Base-by-base conservation (phyloP, 208 protist species). In the Crithidia bombi region DNA sequence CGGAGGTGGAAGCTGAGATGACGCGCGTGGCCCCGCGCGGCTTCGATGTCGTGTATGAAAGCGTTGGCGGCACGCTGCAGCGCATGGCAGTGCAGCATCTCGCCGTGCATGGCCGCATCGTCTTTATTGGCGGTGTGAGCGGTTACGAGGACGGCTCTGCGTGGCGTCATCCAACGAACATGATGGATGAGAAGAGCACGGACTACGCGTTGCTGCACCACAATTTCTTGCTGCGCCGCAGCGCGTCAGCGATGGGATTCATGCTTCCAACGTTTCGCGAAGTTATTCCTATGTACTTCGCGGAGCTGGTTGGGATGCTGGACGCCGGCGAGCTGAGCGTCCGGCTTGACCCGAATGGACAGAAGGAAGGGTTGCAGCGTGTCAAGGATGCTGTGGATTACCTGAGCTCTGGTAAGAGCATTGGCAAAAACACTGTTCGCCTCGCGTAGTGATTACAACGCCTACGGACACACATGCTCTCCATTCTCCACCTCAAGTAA, bases 11-110 rank as follows among this genome's bases (percentile, higher is more conserved):
- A 25, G 51, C 63, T 41, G 73, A 66, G 41, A 61, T 88, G 55
- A 26, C 17, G 12, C 38, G 36, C 0, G 72, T 69, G 14, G 81
- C 78, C 5, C 85, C 79, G 17, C 64, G 73, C 61, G 83, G 81
- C 21, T 64, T 89, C 30, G 69, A 89, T 51, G 56, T 87, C 21
- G 65, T 89, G 26, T 89, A 89, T 65, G 81, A 88, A 64, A 61
- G 75, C 32, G 75, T 87, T 12, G 86, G 83, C 51, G 81, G 81
- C 23, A 59, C 50, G 5, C 78, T 83, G 51, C 64, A 66, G 19
- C 59, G 81, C 0, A 50, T 73, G 21, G 65, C 72, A 14, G 32
- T 83, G 12, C 25, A 84, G 36, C 49, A 84, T 23, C 70, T 91
- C 41, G 77, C 76, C 14, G 12, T 67, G 6, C 26, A 65, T 11